phyloP scores from a whole-genome alignment of 176 grass and related monocot species.

The Lolium multiflorum region DNA sequence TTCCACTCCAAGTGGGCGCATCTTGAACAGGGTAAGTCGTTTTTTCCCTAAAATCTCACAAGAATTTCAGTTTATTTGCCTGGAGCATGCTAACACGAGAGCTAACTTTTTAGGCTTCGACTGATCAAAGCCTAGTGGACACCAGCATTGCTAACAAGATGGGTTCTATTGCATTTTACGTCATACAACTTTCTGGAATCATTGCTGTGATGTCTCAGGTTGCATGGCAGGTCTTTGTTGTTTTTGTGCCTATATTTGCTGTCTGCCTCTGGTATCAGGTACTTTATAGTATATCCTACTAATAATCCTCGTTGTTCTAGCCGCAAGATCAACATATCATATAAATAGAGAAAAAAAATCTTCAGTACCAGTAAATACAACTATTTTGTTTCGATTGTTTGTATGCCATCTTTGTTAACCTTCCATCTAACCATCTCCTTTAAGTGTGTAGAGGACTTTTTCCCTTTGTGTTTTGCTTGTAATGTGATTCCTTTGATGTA shows the following conservation, averaged over 20 bases:
- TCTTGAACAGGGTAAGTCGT: constrained; percentile 35
- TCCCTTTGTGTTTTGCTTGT: background rate
- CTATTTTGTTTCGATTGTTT: background rate
- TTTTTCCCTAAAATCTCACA: background rate
- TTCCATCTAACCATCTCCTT: background rate
- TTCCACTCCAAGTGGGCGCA: constrained; percentile 41
- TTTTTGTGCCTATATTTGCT: constrained; percentile 33
- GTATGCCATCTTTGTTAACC: background rate
- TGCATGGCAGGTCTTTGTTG: constrained; percentile 59
- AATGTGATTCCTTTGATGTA: background rate
- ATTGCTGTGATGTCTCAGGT: constrained; percentile 71
- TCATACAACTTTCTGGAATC: constrained; percentile 52
- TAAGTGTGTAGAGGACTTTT: background rate
- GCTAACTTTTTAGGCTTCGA: constrained; percentile 45
- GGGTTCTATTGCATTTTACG: constrained; percentile 44
- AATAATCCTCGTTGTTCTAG: background rate
- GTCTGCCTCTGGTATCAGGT: constrained; percentile 15
- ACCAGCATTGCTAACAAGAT: constrained; percentile 39
- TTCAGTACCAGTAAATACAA: background rate
- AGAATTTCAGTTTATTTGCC: background rate
- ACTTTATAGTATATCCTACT: constrained; percentile 13
- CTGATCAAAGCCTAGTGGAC: constrained; percentile 63
- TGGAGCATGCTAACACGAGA: background rate
- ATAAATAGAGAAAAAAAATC: background rate
- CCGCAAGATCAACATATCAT: background rate